Evolutionary conservation across 495 filamentous ascomycete species (phyloP), one percentile per base, ranked within the genome.

Genomic region (Podospora australis): DNA sequence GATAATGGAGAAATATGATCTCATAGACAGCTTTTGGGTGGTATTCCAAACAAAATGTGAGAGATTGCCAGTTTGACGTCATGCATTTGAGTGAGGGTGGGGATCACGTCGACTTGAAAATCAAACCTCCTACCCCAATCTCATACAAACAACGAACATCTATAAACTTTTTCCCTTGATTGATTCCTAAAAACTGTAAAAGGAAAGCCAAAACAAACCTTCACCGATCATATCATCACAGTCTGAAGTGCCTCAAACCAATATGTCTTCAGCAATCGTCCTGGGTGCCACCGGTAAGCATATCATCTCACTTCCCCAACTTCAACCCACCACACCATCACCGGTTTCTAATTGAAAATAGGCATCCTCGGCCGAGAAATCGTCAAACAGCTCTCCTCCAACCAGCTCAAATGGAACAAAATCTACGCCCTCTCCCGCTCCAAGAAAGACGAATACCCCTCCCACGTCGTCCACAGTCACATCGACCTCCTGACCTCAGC

Each of bases 321-420:
- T 16, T 17, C 32, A 20, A 43, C n/a, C 2, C 17, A 19, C 11
- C 10, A 23, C 38, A 40, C 38, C 13, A 16, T 19, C 6, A 5
- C 10, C 16, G 20, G 26, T n/a, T n/a, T n/a, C n/a, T n/a, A n/a
- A n/a, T n/a, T n/a, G n/a, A n/a, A n/a, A n/a, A n/a, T n/a, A 65
- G 74, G 72, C 22, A 77, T 78, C 34, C 67, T 67, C 13, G 75
- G 75, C 11, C 65, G 67, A 17, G 73, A 67, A 20, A 70, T 78
- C 20, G 63, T 76, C 21, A 60, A 60, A 29, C 64, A 67, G 28
- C 68, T 77, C 7, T 50, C 56, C 19, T 55, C 65, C 32, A 63
- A 70, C 36, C 53, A 65, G 1, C 44, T 55, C 17, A 66, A 65
- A 44, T 75, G 70, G 54, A 58, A 59, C 19, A 75, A 36, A 1